Conservation (phyloP, 352 stramenopile genomes). For the Saprolegnia parasitica region DNA sequence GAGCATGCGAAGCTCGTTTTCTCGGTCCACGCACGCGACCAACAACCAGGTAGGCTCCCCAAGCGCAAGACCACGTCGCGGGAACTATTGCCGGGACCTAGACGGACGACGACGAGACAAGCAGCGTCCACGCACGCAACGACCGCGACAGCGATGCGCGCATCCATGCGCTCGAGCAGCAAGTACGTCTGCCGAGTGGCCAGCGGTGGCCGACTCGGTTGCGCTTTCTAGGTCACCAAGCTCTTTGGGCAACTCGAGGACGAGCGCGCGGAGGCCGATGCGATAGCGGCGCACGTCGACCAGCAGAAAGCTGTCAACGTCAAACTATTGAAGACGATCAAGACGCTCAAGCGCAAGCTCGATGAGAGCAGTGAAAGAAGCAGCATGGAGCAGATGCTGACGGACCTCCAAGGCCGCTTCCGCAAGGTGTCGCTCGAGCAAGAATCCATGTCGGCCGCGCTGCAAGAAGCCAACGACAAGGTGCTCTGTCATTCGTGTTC, state of each 20-base stretch:
- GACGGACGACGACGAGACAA: background rate
- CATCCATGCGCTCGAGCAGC: background rate
- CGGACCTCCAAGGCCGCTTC: constrained; percentile 4
- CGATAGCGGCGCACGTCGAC: background rate
- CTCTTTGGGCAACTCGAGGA: constrained; percentile 14
- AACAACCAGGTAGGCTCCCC: background rate
- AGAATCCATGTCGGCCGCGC: background rate
- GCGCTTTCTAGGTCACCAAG: constrained; percentile 5
- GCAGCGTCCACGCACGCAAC: background rate
- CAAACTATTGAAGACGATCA: constrained; percentile 21
- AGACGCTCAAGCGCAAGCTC: constrained; percentile 17
- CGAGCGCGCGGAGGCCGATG: background rate
- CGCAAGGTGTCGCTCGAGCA: constrained; percentile 10
- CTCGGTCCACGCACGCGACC: background rate
- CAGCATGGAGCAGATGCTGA: constrained; percentile 16
- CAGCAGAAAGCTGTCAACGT: constrained; percentile 1
- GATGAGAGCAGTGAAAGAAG: background rate
- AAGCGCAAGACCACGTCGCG: too few relatives aligned
- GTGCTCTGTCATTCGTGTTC: background rate
- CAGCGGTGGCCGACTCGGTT: background rate
- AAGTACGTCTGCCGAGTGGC: background rate
- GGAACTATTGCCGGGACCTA: background rate
- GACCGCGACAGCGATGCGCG: background rate
- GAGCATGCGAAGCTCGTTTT: too few relatives aligned
- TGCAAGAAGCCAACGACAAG: background rate